These are phyloP conservation scores for Xylariaceae sp. DNA, from an alignment of 2,329 filamentous ascomycete genomes.

Conservation along the genomic window DNA sequence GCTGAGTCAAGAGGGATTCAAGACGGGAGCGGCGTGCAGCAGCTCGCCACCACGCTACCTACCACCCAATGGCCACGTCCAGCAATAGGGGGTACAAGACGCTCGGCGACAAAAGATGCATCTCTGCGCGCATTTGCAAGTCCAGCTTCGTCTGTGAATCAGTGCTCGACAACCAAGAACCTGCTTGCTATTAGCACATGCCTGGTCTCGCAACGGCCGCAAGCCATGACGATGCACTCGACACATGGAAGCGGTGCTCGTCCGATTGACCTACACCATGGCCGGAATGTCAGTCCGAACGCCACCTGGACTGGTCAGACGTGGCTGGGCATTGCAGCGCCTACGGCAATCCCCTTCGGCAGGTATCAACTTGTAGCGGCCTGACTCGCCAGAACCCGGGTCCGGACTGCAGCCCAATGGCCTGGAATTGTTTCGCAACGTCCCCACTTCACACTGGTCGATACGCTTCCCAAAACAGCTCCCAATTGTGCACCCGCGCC, in stretches of 20 bases:
- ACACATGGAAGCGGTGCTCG: slow-evolving; percentile 1
- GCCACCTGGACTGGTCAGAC: slow-evolving; percentile 14
- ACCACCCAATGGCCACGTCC: background rate
- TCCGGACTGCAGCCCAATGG: slow-evolving; percentile 32
- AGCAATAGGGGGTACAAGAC: slow-evolving; percentile 6
- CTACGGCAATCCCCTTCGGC: slow-evolving; percentile 23
- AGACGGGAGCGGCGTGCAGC: slow-evolving; percentile 14
- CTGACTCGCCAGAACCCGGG: slow-evolving; percentile 31
- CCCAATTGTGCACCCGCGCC: slow-evolving; percentile 26
- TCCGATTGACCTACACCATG: too few species aligned
- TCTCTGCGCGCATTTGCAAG: too few species aligned
- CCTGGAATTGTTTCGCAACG: slow-evolving; percentile 24
- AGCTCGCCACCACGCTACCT: slow-evolving; percentile 17
- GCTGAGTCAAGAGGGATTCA: slow-evolving; percentile 16
- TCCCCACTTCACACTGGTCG: slow-evolving; percentile 30
- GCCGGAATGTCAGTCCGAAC: slow-evolving; percentile 4
- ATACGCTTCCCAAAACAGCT: slow-evolving; percentile 26
- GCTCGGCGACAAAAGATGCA: too few species aligned
- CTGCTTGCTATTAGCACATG: slow-evolving; percentile 8
- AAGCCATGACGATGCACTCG: slow-evolving; percentile 13
- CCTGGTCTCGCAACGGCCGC: slow-evolving; percentile 6
- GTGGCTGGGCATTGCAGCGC: slow-evolving; percentile 24
- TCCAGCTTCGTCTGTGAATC: slow-evolving; percentile 2
- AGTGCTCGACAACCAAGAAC: slow-evolving; percentile 4
- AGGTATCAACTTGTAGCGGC: slow-evolving; percentile 30